Percentiles rank a stretch among this genome's conserved stretches.
Conservation (phyloP, 1,284 basidiomycete species). For the Rhodofomes roseus region DNA sequence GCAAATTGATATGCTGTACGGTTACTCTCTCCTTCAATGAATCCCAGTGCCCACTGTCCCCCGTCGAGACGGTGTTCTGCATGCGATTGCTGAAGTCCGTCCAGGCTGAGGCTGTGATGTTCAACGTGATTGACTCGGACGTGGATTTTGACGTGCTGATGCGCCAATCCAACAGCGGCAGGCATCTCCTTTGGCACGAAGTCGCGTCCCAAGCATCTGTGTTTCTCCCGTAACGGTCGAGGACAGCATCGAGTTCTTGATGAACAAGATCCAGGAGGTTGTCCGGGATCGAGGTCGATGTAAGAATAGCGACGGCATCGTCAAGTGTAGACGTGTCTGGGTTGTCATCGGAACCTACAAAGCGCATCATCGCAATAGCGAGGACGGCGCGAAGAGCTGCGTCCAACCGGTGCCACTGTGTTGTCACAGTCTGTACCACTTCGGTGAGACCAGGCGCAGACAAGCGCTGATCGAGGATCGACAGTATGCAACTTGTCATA, state of each 20-base stretch:
- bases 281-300: background rate
- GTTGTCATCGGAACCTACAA: constrained; percentile 15
- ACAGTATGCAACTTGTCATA: constrained; percentile 16
- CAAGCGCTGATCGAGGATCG: constrained; percentile 21
- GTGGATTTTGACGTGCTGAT: constrained; percentile 24
- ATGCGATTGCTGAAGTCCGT: constrained; percentile 19
- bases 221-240: background rate
- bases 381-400: constrained; percentile 41
- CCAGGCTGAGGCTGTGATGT: constrained; percentile 35
- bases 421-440: constrained; percentile 24
- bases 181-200: constrained; percentile 2
- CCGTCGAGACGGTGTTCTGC: constrained; percentile 15
- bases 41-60: constrained; percentile 20
- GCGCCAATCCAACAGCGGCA: constrained; percentile 46
- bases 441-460: constrained; percentile 22
- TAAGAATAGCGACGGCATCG: background rate
- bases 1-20: constrained; percentile 12
- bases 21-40: constrained; percentile 15
- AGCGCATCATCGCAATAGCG: constrained; percentile 39
- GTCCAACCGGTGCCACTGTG: constrained; percentile 30
- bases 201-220: background rate
- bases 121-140: constrained; percentile 22
- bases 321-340: constrained; percentile 5
- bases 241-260: background rate
- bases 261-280: background rate